Evolutionary conservation across 441 rosid genomes (phyloP).

Genomic region (Erodium trifolium): DNA sequence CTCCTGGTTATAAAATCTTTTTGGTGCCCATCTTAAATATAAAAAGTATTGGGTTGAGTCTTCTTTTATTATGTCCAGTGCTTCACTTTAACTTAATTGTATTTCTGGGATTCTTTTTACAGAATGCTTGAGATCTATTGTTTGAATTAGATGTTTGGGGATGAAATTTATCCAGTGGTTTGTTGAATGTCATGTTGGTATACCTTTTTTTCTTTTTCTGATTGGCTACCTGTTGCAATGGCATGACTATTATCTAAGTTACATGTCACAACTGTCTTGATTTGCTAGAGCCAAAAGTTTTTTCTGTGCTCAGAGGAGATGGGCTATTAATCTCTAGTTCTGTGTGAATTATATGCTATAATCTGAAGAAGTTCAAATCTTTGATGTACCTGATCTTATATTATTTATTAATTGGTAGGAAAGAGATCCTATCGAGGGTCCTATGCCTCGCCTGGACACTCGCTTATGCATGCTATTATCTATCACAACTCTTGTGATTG

Average conservation of each 20-base stretch:
- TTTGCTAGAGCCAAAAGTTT: not conserved
- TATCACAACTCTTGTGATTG: constrained; percentile 53
- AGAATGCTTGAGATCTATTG: not conserved
- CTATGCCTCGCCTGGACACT: constrained; percentile 62
- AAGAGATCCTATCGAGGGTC: constrained; percentile 73
- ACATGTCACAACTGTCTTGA: constrained; percentile 3
- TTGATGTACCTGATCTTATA: constrained; percentile 8
- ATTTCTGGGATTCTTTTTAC: not conserved
- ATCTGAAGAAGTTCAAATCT: constrained; percentile 11
- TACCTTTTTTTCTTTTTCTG: not conserved
- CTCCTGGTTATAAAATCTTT: not conserved
- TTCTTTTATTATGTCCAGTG: not conserved
- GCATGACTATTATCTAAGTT: constrained; percentile 11
- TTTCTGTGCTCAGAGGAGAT: not conserved
- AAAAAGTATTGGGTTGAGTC: not conserved
- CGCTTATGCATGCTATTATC: constrained; percentile 62
- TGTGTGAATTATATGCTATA: constrained; percentile 10
- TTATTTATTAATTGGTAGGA: constrained; percentile 35
- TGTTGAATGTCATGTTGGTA: not conserved
- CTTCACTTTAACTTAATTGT: not conserved
- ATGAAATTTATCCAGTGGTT: constrained; percentile 12
- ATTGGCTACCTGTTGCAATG: not conserved
- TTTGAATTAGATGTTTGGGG: constrained; percentile 6
- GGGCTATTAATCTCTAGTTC: constrained; percentile 11
- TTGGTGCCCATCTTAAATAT: not conserved